A percentile compares a stretch with the other conserved stretches of the same genome.
These are phyloP conservation scores for Picea engelmannii DNA, from an alignment of 83 land plant species.

Conservation along the genomic window DNA sequence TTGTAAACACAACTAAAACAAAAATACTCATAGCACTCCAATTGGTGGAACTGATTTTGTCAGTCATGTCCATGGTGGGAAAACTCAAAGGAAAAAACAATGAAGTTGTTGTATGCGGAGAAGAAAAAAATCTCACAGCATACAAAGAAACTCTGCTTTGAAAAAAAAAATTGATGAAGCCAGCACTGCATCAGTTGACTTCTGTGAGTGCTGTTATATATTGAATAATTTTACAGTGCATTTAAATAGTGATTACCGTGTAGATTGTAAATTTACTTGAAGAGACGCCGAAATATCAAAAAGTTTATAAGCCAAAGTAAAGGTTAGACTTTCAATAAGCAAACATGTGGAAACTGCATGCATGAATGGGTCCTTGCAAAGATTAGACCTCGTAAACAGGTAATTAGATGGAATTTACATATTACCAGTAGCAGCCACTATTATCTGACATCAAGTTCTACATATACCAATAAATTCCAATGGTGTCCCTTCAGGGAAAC, in stretches of 20 bases:
- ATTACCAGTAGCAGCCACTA: not conserved
- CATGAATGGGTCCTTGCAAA: not conserved
- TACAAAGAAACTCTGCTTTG: no score
- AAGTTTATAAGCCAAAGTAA: not conserved
- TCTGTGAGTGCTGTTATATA: no score
- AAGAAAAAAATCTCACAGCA: no score
- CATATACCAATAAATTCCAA: not conserved
- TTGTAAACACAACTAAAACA: no score
- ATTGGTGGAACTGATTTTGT: no score
- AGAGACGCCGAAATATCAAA: not conserved
- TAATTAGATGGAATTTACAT: not conserved
- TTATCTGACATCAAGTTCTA: not conserved
- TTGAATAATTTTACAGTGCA: not conserved
- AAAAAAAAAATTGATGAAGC: no score
- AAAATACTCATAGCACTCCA: no score
- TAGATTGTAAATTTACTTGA: not conserved
- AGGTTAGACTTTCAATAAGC: no score
- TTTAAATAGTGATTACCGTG: not conserved
- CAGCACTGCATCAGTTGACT: no score
- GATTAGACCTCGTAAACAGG: not conserved
- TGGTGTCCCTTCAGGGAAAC: not conserved
- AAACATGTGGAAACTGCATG: not conserved
- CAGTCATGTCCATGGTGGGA: no score
- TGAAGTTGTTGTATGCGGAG: no score
- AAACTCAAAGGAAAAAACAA: no score